Base-by-base conservation (phyloP, 1,284 basidiomycete species). In the Cutaneotrichosporon sp. region DNA sequence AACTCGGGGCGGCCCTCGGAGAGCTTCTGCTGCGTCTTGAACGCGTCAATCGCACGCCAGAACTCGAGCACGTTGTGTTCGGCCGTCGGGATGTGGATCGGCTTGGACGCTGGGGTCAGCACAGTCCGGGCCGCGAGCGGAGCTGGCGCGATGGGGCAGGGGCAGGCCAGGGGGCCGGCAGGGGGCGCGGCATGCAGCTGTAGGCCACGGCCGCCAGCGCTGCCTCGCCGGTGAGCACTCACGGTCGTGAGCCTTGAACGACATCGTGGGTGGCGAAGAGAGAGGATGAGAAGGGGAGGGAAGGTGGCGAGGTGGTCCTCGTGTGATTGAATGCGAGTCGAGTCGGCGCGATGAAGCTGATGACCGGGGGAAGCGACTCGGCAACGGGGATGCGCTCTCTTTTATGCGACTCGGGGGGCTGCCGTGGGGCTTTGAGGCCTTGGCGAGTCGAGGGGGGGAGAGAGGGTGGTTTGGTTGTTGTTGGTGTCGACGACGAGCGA, bases 11-110 rank as follows among this genome's bases (percentile, higher is more conserved):
- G 84, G 10, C 91, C 93, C 76, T 97, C 89, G 3, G 91, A 92
- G 60, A 97, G 87, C 82, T 93, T 92, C 70, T 97, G 82, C 72
- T 90, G 92, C 6, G 95, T 97, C 78, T 90, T 87, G 82, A 99
- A 99, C 58, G 97, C 97, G 83, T 99, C 92, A 76, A 99, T 99
- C 76, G 94, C 93, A 67, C 86, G 84, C 97, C 97, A 99, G 81
- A 88, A 98, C 61, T 85, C 83, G 69, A 98, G 84, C 63, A 98
- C 92, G 73, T 93, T 93, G 76, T 92, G 89, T 80, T 98, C 95
- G 78, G 97, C 91, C 77, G 87, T 88, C 16, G 95, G 84, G 78
- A 97, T 97, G 81, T 89, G 87, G 81, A 97, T 95, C 33, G 84
- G 83, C 27, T 70, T 72, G 49, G 75, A 71, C 60, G 72, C 76